These are phyloP conservation scores for Pseudohalonectria lignicola DNA, from an alignment of 2,329 filamentous ascomycete species.

Conservation along the genomic window DNA sequence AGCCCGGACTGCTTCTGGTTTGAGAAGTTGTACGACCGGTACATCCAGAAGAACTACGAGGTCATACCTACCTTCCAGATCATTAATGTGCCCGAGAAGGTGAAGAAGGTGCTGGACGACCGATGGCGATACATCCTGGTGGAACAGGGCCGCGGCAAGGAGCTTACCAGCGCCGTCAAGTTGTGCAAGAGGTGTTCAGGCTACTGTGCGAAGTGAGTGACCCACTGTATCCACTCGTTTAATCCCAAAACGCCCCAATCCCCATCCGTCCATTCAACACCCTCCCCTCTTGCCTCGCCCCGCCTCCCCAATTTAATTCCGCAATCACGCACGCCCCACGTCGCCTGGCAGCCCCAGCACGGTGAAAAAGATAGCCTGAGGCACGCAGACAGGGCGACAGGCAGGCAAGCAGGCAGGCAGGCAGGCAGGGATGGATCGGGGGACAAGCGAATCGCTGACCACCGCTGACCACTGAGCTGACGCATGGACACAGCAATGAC, in stretches of 20 bases:
- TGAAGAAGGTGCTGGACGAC: conserved; percentile 92
- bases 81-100: conserved; percentile 89
- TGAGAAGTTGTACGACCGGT: conserved; percentile 94
- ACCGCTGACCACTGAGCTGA: no score
- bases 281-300: conserved; percentile 2
- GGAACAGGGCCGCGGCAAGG: conserved; percentile 86
- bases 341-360: no score
- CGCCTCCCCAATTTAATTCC: no score
- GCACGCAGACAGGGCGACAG: no score
- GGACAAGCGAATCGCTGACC: no score
- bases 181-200: conserved; percentile 84
- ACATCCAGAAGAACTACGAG: conserved; percentile 96
- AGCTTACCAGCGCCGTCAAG: conserved; percentile 92
- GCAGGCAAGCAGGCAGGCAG: no score
- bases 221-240: conserved; percentile 1
- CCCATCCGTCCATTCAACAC: neutral
- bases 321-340: no score
- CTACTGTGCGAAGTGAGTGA: conserved; percentile 79
- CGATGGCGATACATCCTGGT: conserved; percentile 95
- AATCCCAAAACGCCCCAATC: conserved; percentile 4
- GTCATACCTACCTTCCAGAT: conserved; percentile 86
- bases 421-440: no score
- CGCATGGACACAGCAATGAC: conserved; percentile 53
- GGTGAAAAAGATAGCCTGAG: no score
- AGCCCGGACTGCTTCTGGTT: conserved; percentile 88